Evolutionary conservation across 768 basidiomycete genomes (phyloP).

Genomic region (Terana coerulea): DNA sequence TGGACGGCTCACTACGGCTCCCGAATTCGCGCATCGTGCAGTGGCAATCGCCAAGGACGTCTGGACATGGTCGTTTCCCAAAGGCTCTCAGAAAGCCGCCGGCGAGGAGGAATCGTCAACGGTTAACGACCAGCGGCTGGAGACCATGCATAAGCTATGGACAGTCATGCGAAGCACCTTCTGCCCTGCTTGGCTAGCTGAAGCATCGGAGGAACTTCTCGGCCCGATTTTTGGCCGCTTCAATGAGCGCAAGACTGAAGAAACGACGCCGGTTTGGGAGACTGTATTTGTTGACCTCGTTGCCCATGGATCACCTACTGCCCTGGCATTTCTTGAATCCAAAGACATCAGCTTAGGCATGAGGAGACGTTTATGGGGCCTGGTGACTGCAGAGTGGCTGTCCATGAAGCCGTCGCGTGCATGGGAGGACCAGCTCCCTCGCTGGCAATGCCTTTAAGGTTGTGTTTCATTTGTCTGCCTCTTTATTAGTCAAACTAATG

Average conservation of each 20-base stretch:
- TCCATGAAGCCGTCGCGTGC: not conserved
- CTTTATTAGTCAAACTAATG: not conserved
- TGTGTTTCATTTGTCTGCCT: not conserved
- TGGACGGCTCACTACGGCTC: slow-evolving; percentile 32
- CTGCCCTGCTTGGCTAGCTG: not conserved
- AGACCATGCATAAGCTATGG: slow-evolving; percentile 4
- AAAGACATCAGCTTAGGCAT: too few relatives aligned
- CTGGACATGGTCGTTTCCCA: too few relatives aligned
- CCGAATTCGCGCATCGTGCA: slow-evolving; percentile 32
- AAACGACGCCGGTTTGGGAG: not conserved
- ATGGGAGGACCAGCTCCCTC: not conserved
- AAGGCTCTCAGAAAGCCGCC: too few relatives aligned
- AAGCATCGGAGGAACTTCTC: not conserved
- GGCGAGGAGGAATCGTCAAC: too few relatives aligned
- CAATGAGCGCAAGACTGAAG: too few relatives aligned
- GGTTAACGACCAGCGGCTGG: too few relatives aligned
- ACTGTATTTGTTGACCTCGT: not conserved
- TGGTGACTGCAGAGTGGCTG: not conserved
- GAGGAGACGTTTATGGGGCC: not conserved
- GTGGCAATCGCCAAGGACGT: slow-evolving; percentile 36
- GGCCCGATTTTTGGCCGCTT: not conserved
- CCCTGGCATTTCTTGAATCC: not conserved
- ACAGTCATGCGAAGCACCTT: not conserved
- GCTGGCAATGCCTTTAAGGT: too few relatives aligned
- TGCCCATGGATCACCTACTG: not conserved